phyloP scores from a whole-genome alignment of 208 protist genomes.

The Wallacemonas sp. region DNA sequence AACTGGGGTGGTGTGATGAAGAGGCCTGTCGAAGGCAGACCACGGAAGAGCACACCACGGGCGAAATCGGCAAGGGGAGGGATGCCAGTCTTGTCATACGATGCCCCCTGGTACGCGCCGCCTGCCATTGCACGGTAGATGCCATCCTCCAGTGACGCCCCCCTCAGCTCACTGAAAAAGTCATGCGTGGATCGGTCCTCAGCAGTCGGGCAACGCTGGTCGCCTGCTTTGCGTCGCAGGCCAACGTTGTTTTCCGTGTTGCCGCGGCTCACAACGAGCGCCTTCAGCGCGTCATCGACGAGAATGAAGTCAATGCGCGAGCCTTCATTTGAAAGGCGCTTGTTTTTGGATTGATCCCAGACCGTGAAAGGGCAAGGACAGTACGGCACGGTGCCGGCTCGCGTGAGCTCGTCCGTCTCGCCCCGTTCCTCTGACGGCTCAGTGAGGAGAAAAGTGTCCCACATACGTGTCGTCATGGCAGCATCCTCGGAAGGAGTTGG shows the following conservation, averaged over 20 bases:
- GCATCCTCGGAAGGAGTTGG: neutral
- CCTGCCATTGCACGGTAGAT: slow-evolving; percentile 55
- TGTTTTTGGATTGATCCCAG: slow-evolving; percentile 91
- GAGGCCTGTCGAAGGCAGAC: slow-evolving; percentile 74
- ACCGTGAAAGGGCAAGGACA: slow-evolving; percentile 86
- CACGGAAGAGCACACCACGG: slow-evolving; percentile 45
- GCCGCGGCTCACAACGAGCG: slow-evolving; percentile 39
- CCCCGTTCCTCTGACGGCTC: too few relatives aligned
- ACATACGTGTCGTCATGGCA: slow-evolving; percentile 25
- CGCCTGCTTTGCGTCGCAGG: neutral
- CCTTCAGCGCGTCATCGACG: slow-evolving; percentile 58
- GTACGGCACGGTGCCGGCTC: slow-evolving; percentile 21
- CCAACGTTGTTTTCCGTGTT: slow-evolving; percentile 71
- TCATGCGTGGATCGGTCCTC: too few relatives aligned
- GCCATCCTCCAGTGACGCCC: slow-evolving; percentile 28
- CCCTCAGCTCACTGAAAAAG: slow-evolving; percentile 72
- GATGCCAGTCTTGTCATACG: slow-evolving; percentile 74
- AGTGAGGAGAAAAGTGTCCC: slow-evolving; percentile 47
- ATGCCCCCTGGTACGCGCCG: slow-evolving; percentile 63
- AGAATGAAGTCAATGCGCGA: slow-evolving; percentile 92
- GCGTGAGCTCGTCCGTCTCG: too few relatives aligned
- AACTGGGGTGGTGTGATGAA: slow-evolving; percentile 89
- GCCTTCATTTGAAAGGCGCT: slow-evolving; percentile 80
- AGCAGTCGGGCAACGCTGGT: too few relatives aligned
- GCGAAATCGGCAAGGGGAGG: slow-evolving; percentile 42